Evolutionary conservation across 1,139 yeast species (phyloP).

Genomic region (Sugiyamaella xylanicola): DNA sequence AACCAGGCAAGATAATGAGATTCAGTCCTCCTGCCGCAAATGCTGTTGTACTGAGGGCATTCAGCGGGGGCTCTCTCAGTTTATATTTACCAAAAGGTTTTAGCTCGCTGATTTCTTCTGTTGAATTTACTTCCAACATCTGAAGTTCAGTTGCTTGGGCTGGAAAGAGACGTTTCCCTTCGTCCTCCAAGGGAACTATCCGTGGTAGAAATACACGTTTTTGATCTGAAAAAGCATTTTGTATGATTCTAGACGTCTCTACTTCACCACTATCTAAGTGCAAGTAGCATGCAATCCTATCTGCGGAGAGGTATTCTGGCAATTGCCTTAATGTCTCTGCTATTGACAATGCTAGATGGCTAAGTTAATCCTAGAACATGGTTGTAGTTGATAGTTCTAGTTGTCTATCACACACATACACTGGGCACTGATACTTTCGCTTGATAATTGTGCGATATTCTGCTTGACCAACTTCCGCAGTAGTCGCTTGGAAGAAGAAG

Average conservation of each 20-base stretch:
- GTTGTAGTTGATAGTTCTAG: no score
- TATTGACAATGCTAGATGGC: slow-evolving; percentile 38
- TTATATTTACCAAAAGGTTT: slow-evolving; percentile 69
- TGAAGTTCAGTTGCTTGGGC: slow-evolving; percentile 54
- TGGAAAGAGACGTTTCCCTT: slow-evolving; percentile 24
- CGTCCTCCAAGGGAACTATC: slow-evolving; percentile 32
- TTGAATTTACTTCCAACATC: slow-evolving; percentile 55
- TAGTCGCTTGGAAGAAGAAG: slow-evolving; percentile 15
- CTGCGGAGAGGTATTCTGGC: slow-evolving; percentile 49
- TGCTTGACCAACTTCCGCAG: slow-evolving; percentile 19
- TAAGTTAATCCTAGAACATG: no score
- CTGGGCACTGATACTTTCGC: slow-evolving; percentile 12
- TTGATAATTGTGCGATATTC: background rate
- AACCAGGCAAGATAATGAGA: slow-evolving; percentile 78
- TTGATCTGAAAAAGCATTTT: slow-evolving; percentile 50
- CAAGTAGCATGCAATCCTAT: slow-evolving; percentile 63
- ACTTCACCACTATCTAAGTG: slow-evolving; percentile 67
- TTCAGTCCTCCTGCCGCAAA: slow-evolving; percentile 56
- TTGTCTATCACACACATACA: no score
- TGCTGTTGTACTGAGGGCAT: slow-evolving; percentile 31
- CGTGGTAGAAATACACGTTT: slow-evolving; percentile 46
- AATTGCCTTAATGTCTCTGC: slow-evolving; percentile 41
- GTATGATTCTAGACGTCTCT: slow-evolving; percentile 55
- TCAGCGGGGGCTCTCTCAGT: slow-evolving; percentile 62
- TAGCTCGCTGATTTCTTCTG: slow-evolving; percentile 50